Evolutionary conservation across 495 filamentous ascomycete genomes (phyloP).

Genomic region (Usnea hakonensis): DNA sequence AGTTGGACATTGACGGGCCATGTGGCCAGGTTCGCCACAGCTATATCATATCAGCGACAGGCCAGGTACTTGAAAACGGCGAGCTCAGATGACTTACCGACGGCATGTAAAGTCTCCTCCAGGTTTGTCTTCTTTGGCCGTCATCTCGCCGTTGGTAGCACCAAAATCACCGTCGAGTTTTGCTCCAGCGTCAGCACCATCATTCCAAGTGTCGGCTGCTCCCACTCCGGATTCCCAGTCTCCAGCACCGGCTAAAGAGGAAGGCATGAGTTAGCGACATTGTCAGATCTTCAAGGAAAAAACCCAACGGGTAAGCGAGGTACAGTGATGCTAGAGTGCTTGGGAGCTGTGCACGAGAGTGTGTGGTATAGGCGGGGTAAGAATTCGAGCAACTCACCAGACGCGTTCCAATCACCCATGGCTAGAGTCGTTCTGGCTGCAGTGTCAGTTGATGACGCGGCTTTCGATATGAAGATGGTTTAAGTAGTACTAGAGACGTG

Average conservation of each 20-base stretch:
- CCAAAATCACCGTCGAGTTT: slow-evolving; percentile 8
- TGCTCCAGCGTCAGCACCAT: slow-evolving; percentile 17
- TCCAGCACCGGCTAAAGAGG: slow-evolving; percentile 9
- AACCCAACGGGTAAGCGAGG: background rate
- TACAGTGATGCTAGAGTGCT: background rate
- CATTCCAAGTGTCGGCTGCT: background rate
- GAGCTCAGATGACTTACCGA: slow-evolving; percentile 1
- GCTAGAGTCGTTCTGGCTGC: background rate
- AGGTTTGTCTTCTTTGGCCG: background rate
- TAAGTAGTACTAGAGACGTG: background rate
- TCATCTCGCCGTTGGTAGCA: slow-evolving; percentile 10
- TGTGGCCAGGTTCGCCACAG: slow-evolving; percentile 47
- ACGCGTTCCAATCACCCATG: slow-evolving; percentile 10
- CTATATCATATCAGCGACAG: slow-evolving; percentile 27
- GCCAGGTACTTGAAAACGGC: background rate
- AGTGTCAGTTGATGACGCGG: background rate
- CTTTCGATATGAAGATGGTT: background rate
- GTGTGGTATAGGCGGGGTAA: background rate
- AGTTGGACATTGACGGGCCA: slow-evolving; percentile 51
- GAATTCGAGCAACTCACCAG: background rate
- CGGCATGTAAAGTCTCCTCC: slow-evolving; percentile 31
- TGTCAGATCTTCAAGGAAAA: background rate
- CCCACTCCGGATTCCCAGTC: too few species aligned
- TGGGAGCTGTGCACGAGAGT: background rate
- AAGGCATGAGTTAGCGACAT: background rate